Conservation (phyloP, 2,329 filamentous ascomycete species). For the Cyphellophora europaea region DNA sequence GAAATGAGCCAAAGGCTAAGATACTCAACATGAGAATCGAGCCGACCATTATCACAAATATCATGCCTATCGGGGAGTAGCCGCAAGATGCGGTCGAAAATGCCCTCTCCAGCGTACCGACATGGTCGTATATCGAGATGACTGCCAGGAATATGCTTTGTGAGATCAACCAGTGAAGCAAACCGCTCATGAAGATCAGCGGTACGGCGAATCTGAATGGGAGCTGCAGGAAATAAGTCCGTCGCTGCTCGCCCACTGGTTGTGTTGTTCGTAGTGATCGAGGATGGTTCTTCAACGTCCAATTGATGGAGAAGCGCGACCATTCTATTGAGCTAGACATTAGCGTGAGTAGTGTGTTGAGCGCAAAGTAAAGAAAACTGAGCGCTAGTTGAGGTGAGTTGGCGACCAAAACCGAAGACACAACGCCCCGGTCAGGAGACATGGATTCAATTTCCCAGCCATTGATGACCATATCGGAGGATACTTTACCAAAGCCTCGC, state of each 20-base stretch:
- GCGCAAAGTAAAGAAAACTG: conserved; percentile 27
- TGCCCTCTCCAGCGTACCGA: conserved; percentile 5
- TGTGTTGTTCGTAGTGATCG: conserved; percentile 30
- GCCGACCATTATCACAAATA: conserved; percentile 11
- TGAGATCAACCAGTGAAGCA: conserved; percentile 36
- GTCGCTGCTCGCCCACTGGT: conserved; percentile 27
- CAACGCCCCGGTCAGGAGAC: conserved; percentile 8
- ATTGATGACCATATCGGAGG: conserved; percentile 14
- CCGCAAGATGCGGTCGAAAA: conserved; percentile 13
- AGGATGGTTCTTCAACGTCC: conserved; percentile 15
- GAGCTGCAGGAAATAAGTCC: conserved; percentile 31
- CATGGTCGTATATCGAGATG: conserved; percentile 19
- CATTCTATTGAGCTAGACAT: conserved; percentile 42
- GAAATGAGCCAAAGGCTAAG: conserved; percentile 6
- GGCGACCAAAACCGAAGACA: conserved; percentile 20
- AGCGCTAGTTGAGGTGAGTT: conserved; percentile 28
- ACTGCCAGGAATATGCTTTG: conserved; percentile 33
- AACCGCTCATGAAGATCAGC: conserved; percentile 20
- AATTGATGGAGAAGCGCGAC: conserved; percentile 25
- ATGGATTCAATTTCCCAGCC: conserved; percentile 12
- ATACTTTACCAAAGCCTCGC: conserved; percentile 9
- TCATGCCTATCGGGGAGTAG: conserved; percentile 18
- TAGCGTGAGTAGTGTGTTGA: conserved; percentile 31
- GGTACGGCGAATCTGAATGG: conserved; percentile 29
- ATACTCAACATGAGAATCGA: conserved; percentile 7